Conservation (phyloP, 2,329 filamentous ascomycete species). For the Aspergillaceae sp. region DNA sequence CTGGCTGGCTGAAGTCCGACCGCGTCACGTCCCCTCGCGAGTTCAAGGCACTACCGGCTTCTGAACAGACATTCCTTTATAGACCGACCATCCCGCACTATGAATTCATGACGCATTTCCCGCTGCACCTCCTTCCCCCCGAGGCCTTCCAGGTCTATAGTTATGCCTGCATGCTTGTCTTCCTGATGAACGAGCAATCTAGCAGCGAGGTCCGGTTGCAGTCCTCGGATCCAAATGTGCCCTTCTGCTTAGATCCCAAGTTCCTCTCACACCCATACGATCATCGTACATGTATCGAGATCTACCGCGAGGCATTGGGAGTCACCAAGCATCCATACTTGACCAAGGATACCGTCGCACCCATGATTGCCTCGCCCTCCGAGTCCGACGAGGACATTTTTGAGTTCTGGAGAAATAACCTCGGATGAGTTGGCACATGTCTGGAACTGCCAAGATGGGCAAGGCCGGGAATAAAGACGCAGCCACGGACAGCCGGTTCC, state of each 20-base stretch:
- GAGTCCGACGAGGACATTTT: conserved; percentile 48
- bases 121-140: conserved; percentile 36
- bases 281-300: conserved; percentile 42
- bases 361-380: conserved; percentile 38
- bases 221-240: conserved; percentile 44
- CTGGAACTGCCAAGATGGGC: conserved; percentile 52
- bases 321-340: conserved; percentile 39
- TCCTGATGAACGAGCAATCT: conserved; percentile 48
- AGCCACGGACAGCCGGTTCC: conserved; percentile 41
- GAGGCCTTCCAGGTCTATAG: conserved; percentile 30
- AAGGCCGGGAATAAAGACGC: conserved; percentile 31
- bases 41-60: conserved; percentile 42
- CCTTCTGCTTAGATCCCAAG: conserved; percentile 47
- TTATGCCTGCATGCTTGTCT: conserved; percentile 39
- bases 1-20: conserved; percentile 38
- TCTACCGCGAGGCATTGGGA: conserved; percentile 36
- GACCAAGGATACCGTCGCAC: conserved; percentile 36
- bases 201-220: conserved; percentile 46
- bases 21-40: conserved; percentile 36
- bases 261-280: conserved; percentile 50
- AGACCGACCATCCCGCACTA: conserved; percentile 49
- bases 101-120: conserved; percentile 45
- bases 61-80: conserved; percentile 38
- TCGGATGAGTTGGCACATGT: conserved; percentile 49
- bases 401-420: conserved; percentile 38